phyloP scores from a whole-genome alignment of 139 green algal species.

The Spirogloea muscicola region DNA sequence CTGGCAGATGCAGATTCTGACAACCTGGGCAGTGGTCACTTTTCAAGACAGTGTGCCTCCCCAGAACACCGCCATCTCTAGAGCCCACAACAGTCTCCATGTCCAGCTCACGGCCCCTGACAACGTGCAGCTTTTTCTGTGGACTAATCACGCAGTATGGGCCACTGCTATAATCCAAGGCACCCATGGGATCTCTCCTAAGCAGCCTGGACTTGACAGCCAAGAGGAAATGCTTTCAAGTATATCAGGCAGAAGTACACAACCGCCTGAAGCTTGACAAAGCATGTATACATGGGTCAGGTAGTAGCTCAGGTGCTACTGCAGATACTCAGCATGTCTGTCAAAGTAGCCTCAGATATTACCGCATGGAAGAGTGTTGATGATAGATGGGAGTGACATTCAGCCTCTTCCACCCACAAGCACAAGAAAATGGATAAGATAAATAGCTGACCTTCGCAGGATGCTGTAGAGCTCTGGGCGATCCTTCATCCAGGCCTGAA shows the following conservation, averaged over 20 bases:
- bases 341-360: too few species aligned
- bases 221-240: background rate
- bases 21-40: slow-evolving; percentile 78
- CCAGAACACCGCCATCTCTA: slow-evolving; percentile 43
- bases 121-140: background rate
- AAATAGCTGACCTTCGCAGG: slow-evolving; percentile 17
- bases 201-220: slow-evolving; percentile 60
- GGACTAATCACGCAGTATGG: background rate
- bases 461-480: slow-evolving; percentile 72
- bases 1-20: slow-evolving; percentile 52
- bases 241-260: background rate
- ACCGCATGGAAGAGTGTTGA: too few species aligned
- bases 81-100: slow-evolving; percentile 6
- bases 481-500: slow-evolving; percentile 65
- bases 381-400: too few species aligned
- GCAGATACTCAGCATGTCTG: too few species aligned
- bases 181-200: slow-evolving; percentile 76
- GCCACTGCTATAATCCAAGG: slow-evolving; percentile 55
- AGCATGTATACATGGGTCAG: background rate
- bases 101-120: background rate
- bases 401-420: background rate
- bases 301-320: too few species aligned
- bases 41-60: slow-evolving; percentile 81
- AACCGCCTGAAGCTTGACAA: background rate
- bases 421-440: background rate